Conservation (phyloP, 495 filamentous ascomycete species). For the Pyrenula massariospora region DNA sequence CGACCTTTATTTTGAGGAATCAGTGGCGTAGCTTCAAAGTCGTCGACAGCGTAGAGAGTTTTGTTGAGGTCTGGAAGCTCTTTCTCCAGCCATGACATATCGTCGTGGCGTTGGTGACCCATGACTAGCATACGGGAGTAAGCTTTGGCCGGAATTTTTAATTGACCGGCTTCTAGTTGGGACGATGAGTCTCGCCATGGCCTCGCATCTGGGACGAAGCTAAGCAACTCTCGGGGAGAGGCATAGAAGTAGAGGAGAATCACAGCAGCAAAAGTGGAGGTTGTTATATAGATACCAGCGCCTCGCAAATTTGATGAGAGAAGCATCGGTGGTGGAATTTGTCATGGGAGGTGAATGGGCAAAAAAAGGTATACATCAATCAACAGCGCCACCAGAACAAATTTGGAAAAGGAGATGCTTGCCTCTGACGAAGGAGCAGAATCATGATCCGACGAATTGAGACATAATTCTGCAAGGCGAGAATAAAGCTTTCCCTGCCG, state of each 20-base stretch:
- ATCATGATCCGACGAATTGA: background rate
- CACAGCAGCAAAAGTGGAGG: background rate
- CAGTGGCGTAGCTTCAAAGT: constrained; percentile 26
- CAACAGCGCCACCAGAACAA: background rate
- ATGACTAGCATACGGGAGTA: constrained; percentile 47
- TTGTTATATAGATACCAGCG: background rate
- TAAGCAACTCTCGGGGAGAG: background rate
- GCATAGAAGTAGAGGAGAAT: background rate
- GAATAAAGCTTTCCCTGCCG: too few species aligned
- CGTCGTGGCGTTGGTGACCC: constrained; percentile 40
- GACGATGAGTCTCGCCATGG: background rate
- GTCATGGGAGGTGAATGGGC: too few species aligned
- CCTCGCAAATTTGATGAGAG: background rate
- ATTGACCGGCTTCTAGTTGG: constrained; percentile 15
- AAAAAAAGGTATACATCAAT: too few species aligned
- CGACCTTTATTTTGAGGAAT: constrained; percentile 33
- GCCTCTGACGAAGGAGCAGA: background rate
- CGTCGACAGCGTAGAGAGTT: constrained; percentile 49
- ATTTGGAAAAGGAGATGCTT: background rate
- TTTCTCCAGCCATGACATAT: constrained; percentile 48
- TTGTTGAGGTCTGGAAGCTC: constrained; percentile 13
- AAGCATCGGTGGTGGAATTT: background rate
- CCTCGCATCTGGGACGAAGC: background rate
- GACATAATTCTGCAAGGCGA: too few species aligned
- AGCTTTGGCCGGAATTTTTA: constrained; percentile 23